Conservation (phyloP, 495 filamentous ascomycete genomes). For the Elaphomyces granulatus region DNA sequence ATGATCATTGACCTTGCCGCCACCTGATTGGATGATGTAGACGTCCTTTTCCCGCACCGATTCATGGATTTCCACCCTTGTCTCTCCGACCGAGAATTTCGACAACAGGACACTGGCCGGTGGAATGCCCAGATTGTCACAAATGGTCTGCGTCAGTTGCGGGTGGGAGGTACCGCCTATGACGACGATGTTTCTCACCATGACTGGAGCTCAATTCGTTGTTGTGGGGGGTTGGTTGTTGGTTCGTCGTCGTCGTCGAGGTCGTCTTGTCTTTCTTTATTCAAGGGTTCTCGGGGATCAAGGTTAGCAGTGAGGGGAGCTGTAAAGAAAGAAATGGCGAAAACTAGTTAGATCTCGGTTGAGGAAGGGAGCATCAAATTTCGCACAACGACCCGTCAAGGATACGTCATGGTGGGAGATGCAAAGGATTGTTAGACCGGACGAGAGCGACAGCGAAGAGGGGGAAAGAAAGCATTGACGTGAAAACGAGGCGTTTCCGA, state of each 20-base stretch:
- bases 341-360: constrained; percentile 7
- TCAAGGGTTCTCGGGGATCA: constrained; percentile 6
- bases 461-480: constrained; percentile 12
- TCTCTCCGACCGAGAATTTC: constrained; percentile 92
- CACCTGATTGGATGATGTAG: constrained; percentile 86
- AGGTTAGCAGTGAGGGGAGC: constrained; percentile 6
- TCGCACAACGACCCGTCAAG: background rate
- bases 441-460: constrained; percentile 11
- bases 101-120: constrained; percentile 65
- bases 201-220: constrained; percentile 18
- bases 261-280: no score
- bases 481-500: no score
- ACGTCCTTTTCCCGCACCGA: constrained; percentile 96
- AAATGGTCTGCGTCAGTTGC: constrained; percentile 69
- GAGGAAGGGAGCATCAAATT: background rate
- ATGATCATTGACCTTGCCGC: constrained; percentile 87
- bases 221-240: constrained; percentile 1
- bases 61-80: constrained; percentile 86
- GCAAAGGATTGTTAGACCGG: no score
- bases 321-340: constrained; percentile 2
- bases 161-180: constrained; percentile 91
- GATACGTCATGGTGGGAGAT: no score
- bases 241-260: no score
- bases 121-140: constrained; percentile 72
- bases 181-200: constrained; percentile 95